Evolutionary conservation across 2,329 filamentous ascomycete species (phyloP), one percentile per base, ranked within the genome.

Genomic region (Diplodia scrobiculata): DNA sequence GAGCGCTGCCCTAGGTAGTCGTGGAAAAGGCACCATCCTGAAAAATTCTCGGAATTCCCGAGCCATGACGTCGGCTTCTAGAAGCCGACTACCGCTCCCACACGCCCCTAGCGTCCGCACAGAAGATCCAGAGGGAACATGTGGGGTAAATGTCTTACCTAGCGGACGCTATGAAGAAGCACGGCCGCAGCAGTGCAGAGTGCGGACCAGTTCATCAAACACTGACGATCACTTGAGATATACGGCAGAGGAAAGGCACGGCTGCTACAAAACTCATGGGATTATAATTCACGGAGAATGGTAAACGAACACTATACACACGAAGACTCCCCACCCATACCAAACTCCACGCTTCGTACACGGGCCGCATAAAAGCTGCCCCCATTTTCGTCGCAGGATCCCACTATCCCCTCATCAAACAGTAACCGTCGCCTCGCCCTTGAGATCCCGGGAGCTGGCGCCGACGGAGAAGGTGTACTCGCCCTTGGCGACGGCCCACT

Each of bases 401-500:
- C 32, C 27, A 45, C 0, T 3, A 25, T 45, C 19, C 19, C 34
- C 10, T 54, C 21, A 58, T 36, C 21, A 50, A 10, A 65, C 17
- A 4, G 29, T 45, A 1, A 66, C 13, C 5, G 14, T 52, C n/a
- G 29, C 47, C 32, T 48, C 48, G 10, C 38, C 64, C 64, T n/a
- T 60, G 7, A 66, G 34, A 50, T 66, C 64, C 7, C 64, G 27
- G 9, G 47, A 53, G 51, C 58, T 66, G 21, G 32, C 54, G 3
- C 68, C 66, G 17, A 69, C 64, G 38, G 9, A 64, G 52, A 68
- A 59, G 25, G 32, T 51, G 38, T 66, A 67, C 32, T 29, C 47
- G 13, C 67, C 67, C 10, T n/a, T 52, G 13, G 36, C 36, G 9
- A 68, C 19, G 29, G 72, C 64, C 69, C 68, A 70, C 34, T 65